Evolutionary conservation across 164 flowering plant genomes (phyloP).

Genomic region (Taxillus chinensis): DNA sequence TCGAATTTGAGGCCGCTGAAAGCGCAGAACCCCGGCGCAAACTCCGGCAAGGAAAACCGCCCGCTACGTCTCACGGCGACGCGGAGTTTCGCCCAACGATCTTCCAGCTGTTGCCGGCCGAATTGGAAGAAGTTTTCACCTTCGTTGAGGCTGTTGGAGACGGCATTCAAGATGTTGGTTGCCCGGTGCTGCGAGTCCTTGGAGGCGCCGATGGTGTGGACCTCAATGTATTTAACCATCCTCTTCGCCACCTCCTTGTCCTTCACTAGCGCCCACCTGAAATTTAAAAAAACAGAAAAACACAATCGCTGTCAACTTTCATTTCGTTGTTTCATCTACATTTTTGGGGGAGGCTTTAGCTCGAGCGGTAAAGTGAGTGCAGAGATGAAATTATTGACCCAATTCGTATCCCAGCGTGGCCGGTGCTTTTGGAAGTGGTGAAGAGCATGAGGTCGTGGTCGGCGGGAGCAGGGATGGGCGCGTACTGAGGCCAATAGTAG

Average conservation of each 20-base stretch:
- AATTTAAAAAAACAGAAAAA: neutral
- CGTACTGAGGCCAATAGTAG: slow-evolving; percentile 90
- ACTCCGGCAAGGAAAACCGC: slow-evolving; percentile 46
- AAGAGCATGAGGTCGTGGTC: slow-evolving; percentile 79
- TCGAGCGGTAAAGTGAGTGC: too few relatives aligned
- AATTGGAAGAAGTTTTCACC: slow-evolving; percentile 38
- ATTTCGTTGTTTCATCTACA: too few relatives aligned
- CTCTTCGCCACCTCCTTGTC: slow-evolving; percentile 47
- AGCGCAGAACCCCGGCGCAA: slow-evolving; percentile 29
- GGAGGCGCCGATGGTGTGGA: slow-evolving; percentile 76
- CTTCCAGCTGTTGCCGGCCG: slow-evolving; percentile 24
- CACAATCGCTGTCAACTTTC: neutral
- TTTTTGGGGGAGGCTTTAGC: too few relatives aligned
- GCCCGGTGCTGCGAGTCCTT: slow-evolving; percentile 82
- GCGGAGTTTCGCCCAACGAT: slow-evolving; percentile 54
- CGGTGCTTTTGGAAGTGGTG: slow-evolving; percentile 83
- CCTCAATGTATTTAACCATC: slow-evolving; percentile 61
- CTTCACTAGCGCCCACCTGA: slow-evolving; percentile 84
- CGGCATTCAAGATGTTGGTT: slow-evolving; percentile 47
- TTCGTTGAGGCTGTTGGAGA: slow-evolving; percentile 33
- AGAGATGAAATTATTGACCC: slow-evolving; percentile 43
- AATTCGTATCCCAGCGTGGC: slow-evolving; percentile 91
- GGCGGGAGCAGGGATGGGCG: slow-evolving; percentile 51
- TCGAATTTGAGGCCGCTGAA: slow-evolving; percentile 20
- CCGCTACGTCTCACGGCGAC: slow-evolving; percentile 31